These are phyloP conservation scores for Hortiboletus rubellus DNA, from an alignment of 1,284 basidiomycete species.

Conservation along the genomic window DNA sequence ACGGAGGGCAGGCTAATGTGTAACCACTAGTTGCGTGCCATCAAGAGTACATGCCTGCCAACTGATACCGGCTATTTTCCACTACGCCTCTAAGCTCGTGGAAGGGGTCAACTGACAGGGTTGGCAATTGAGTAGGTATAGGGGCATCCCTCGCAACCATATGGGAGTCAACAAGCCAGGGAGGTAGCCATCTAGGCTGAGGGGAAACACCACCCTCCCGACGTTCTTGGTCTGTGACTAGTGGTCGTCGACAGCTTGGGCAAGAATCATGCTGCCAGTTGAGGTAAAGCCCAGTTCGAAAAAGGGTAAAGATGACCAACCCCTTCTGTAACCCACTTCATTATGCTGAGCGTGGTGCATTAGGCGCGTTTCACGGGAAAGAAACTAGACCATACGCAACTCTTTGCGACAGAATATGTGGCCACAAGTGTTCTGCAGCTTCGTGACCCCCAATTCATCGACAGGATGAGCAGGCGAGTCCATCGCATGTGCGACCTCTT, in stretches of 20 bases:
- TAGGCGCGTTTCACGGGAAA: constrained; percentile 10
- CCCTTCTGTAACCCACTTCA: constrained; percentile 60
- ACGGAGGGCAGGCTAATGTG: constrained; percentile 14
- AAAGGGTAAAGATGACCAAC: constrained; percentile 39
- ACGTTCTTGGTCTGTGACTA: constrained; percentile 33
- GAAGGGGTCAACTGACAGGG: constrained; percentile 16
- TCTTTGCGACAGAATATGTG: constrained; percentile 77
- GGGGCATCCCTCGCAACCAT: constrained; percentile 21
- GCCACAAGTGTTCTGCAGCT: constrained; percentile 58
- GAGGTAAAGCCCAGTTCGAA: constrained; percentile 10
- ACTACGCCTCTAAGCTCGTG: constrained; percentile 2
- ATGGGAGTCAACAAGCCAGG: constrained; percentile 25
- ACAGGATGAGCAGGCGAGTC: constrained; percentile 69
- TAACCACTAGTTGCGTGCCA: constrained; percentile 3
- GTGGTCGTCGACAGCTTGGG: constrained; percentile 56
- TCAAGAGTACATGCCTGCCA: constrained; percentile 56
- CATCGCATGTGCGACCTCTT: constrained; percentile 68
- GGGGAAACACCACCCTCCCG: constrained; percentile 5
- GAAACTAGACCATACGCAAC: constrained; percentile 39
- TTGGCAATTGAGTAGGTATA: constrained; percentile 22
- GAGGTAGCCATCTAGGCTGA: constrained; percentile 19
- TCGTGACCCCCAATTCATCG: constrained; percentile 69
- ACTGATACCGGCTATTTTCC: constrained; percentile 35
- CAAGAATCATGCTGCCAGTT: constrained; percentile 55
- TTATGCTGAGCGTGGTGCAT: constrained; percentile 45